Conservation (phyloP, 805 yeast genomes). For the Myxozyma neotropica region DNA sequence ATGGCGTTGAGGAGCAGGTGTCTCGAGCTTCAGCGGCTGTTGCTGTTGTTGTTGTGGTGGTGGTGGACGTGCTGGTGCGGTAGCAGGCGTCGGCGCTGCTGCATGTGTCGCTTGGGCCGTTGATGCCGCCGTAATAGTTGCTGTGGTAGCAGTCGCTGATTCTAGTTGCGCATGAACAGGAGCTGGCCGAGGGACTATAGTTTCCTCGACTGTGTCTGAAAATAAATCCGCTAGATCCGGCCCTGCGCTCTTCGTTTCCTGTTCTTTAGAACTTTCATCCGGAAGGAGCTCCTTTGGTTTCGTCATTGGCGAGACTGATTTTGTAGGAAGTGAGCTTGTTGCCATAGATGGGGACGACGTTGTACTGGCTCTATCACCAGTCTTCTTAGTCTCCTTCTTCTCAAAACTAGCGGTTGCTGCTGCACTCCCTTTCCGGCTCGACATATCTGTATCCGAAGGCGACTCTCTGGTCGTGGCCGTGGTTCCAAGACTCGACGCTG, state of each 20-base stretch:
- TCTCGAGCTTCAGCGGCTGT: background rate
- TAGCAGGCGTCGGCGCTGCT: no score
- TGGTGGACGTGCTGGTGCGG: slow-evolving; percentile 6
- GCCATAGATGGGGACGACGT: background rate
- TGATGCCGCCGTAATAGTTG: background rate
- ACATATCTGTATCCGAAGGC: slow-evolving; percentile 8
- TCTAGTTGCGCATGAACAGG: background rate
- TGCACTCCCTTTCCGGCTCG: slow-evolving; percentile 9
- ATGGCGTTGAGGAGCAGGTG: background rate
- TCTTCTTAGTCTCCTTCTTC: slow-evolving; percentile 2
- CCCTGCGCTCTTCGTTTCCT: slow-evolving; percentile 1
- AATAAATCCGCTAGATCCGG: slow-evolving; percentile 28
- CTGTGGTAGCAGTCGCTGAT: slow-evolving; percentile 5
- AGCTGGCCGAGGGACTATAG: background rate
- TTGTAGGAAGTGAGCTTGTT: background rate
- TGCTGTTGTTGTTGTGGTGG: slow-evolving; percentile 3
- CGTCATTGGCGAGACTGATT: slow-evolving; percentile 2
- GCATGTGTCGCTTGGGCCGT: slow-evolving; percentile 1
- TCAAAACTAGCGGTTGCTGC: background rate
- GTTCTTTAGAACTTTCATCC: background rate
- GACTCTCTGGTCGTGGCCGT: background rate
- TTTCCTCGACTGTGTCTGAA: slow-evolving; percentile 18
- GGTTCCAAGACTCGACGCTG: slow-evolving; percentile 4
- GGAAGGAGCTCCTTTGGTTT: background rate
- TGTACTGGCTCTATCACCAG: no score